Evolutionary conservation across 2,329 filamentous ascomycete genomes (phyloP), one percentile per base, ranked within the genome.

Genomic region (Xylariaceae sp.): DNA sequence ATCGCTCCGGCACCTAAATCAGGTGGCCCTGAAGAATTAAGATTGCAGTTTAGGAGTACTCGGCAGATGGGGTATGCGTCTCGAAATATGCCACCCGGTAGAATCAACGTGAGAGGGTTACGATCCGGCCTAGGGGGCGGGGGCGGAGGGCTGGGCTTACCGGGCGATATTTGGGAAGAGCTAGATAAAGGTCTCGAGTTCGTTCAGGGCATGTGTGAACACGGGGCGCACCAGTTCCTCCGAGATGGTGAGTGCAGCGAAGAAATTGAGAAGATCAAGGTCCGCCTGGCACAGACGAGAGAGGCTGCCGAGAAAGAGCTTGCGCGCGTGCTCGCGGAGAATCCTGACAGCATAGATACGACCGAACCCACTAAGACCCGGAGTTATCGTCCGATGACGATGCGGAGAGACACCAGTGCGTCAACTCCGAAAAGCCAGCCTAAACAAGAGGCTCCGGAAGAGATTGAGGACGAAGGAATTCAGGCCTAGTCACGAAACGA

Each of bases 171-270:
- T 1, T 91, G 89, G 68, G 90, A 96, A 62, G 80, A 84, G 44
- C 80, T 92, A 1, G 92, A 96, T 70, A 89, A 89, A 69, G 83
- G 85, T 0, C 78, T 97, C 21, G 92, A 96, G 69, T 84, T 85
- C 61, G 89, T 91, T 4, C 91, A 96, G 71, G 82, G 82, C 53
- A 84, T 92, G 65, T 96, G 90, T 70, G 93, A 97, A 75, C 87
- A 87, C 51, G 93, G 89, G 2, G 93, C 93, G 0, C 92, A 96
- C 69, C 90, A 96, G 67, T 91, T 95, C 59, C 79, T 97, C n/a
- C 86, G 93, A 20, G 89, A 92, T 50, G 93, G 92, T 10, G 89
- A 95, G 67, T 96, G 93, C 73, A 82, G 79, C n/a, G 82, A 85
- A 18, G 91, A 96, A 71, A 81, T 96, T 40, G 78, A 80, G 21